phyloP scores from a whole-genome alignment of 1,284 basidiomycete genomes.

The Papiliotrema laurentii region DNA sequence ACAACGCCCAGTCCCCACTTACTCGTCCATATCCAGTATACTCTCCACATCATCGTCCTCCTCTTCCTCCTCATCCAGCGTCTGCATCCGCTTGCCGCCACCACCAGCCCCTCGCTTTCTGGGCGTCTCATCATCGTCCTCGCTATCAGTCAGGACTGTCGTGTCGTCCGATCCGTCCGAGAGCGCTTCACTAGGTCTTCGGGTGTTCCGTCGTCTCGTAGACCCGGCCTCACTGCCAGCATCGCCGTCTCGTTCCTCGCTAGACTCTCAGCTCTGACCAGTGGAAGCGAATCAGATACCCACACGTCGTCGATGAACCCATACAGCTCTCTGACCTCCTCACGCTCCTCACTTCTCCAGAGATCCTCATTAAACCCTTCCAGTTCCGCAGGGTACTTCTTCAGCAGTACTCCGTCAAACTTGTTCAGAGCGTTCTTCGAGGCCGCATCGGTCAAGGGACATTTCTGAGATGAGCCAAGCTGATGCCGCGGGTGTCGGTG shows the following conservation, averaged over 20 bases:
- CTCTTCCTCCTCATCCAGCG: constrained; percentile 18
- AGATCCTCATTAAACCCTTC: constrained; percentile 64
- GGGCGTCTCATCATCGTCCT: constrained; percentile 5
- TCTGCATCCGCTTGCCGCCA: constrained; percentile 10
- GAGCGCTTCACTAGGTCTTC: constrained; percentile 3
- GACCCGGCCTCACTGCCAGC: constrained; percentile 18
- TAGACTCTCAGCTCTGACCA: not conserved
- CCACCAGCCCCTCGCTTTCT: constrained; percentile 8
- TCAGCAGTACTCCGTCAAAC: constrained; percentile 60
- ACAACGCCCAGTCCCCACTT: not conserved
- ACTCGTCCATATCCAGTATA: constrained; percentile 12
- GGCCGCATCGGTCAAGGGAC: constrained; percentile 63
- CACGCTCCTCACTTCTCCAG: constrained; percentile 30
- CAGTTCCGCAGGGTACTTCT: constrained; percentile 58
- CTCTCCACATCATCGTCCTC: constrained; percentile 25
- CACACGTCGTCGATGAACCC: constrained; percentile 46
- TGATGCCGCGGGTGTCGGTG: not conserved
- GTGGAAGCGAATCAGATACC: constrained; percentile 13
- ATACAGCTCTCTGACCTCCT: constrained; percentile 29
- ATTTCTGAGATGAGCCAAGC: constrained; percentile 54
- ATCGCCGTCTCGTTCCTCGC: constrained; percentile 20
- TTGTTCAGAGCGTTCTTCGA: constrained; percentile 66
- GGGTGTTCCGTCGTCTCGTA: constrained; percentile 1
- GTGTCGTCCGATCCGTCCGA: not conserved
- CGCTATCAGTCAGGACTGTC: constrained; percentile 7